A percentile compares a stretch with the other conserved stretches of the same genome.
These are phyloP conservation scores for Neurospora sublineolata DNA, from an alignment of 495 filamentous ascomycete genomes.

Conservation along the genomic window DNA sequence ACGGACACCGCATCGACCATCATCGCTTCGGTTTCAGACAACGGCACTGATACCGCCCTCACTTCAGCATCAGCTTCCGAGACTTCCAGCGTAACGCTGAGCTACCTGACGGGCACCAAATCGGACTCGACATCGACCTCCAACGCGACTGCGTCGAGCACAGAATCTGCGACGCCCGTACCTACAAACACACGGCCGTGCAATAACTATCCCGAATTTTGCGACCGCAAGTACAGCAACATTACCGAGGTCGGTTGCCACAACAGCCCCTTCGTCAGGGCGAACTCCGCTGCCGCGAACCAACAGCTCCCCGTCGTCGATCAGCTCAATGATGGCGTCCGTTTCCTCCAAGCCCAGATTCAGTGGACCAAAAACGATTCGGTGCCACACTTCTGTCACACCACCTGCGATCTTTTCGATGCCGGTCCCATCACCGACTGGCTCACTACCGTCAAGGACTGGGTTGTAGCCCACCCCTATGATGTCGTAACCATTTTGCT, in stretches of 20 bases:
- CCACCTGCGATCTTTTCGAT: slow-evolving; percentile 66
- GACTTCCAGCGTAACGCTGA: slow-evolving; percentile 20
- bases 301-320: slow-evolving; percentile 55
- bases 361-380: slow-evolving; percentile 32
- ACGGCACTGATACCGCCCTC: slow-evolving; percentile 26
- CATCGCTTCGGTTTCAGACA: slow-evolving; percentile 22
- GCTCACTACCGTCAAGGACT: slow-evolving; percentile 54
- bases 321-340: slow-evolving; percentile 79
- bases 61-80: slow-evolving; percentile 4
- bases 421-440: slow-evolving; percentile 67
- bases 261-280: slow-evolving; percentile 71
- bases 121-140: slow-evolving; percentile 18
- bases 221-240: slow-evolving; percentile 70
- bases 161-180: slow-evolving; percentile 28
- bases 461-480: slow-evolving; percentile 69
- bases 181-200: slow-evolving; percentile 64
- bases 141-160: slow-evolving; percentile 24
- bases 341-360: slow-evolving; percentile 82
- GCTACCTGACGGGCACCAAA: slow-evolving; percentile 31
- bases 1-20: not conserved
- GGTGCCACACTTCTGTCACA: slow-evolving; percentile 58
- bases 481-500: slow-evolving; percentile 88
- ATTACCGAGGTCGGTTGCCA: slow-evolving; percentile 78
- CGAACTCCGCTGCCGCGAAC: slow-evolving; percentile 65
- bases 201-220: slow-evolving; percentile 81